A percentile compares a stretch with the other conserved stretches of the same genome.
Evolutionary conservation across 163 green algal genomes (phyloP).

Genomic region (Picocystis sp.): DNA sequence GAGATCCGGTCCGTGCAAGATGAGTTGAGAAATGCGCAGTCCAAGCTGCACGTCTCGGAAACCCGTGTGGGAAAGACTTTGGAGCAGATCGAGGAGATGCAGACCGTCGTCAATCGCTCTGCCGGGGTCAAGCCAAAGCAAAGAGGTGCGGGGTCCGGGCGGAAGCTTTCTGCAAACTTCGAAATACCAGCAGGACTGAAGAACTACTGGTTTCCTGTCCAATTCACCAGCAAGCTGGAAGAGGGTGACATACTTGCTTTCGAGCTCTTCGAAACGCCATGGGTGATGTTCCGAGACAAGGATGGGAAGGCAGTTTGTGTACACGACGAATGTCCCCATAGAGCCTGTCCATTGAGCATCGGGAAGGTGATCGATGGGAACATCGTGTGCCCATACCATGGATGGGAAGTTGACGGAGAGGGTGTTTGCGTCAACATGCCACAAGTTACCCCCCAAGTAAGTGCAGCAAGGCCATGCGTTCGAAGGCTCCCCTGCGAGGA

Average conservation of each 20-base stretch:
- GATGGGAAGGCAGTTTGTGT: slow-evolving; percentile 58
- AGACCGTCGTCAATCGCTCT: background rate
- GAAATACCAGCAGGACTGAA: slow-evolving; percentile 27
- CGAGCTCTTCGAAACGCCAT: slow-evolving; percentile 80
- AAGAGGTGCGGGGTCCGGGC: too few relatives aligned
- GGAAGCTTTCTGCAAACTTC: background rate
- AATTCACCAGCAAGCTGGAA: slow-evolving; percentile 37
- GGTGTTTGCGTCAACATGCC: slow-evolving; percentile 85
- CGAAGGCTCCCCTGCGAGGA: slow-evolving; percentile 47
- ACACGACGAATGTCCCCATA: slow-evolving; percentile 80
- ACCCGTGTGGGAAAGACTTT: too few relatives aligned
- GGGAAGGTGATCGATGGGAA: slow-evolving; percentile 46
- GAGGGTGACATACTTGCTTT: slow-evolving; percentile 57
- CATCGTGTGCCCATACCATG: slow-evolving; percentile 11
- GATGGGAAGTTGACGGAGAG: slow-evolving; percentile 66
- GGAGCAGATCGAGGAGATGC: background rate
- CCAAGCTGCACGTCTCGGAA: too few relatives aligned
- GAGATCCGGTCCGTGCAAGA: too few relatives aligned
- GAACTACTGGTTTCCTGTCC: slow-evolving; percentile 77
- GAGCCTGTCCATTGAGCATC: slow-evolving; percentile 76
- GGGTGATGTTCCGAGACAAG: slow-evolving; percentile 80
- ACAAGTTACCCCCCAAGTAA: slow-evolving; percentile 20
- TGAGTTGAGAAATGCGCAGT: too few relatives aligned
- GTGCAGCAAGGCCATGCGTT: slow-evolving; percentile 6
- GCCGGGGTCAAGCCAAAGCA: too few relatives aligned